Conservation (phyloP, 768 basidiomycete genomes). For the Pisolithus albus region DNA sequence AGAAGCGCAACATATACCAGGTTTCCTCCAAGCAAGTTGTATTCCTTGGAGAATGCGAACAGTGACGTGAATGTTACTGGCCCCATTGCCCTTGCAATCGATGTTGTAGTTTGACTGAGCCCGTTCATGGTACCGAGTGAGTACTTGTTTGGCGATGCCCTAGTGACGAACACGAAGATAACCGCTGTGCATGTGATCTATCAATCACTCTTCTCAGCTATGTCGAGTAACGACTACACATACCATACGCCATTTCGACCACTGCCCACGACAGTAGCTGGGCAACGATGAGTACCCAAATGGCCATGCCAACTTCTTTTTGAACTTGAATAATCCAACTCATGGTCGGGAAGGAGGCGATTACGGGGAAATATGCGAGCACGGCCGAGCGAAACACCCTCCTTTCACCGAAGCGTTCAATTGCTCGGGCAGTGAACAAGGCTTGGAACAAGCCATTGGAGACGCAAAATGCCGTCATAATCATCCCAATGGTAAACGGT, state of each 20-base stretch:
- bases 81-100: constrained; percentile 38
- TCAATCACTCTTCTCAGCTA: background rate
- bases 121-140: constrained; percentile 56
- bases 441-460: constrained; percentile 34
- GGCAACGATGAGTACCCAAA: constrained; percentile 32
- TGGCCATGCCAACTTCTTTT: constrained; percentile 26
- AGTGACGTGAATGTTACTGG: no score
- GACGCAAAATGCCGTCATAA: constrained; percentile 32
- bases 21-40: no score
- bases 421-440: constrained; percentile 34
- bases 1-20: constrained; percentile 41
- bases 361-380: constrained; percentile 31
- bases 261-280: constrained; percentile 24
- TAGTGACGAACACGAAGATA: constrained; percentile 47
- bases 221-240: constrained; percentile 4
- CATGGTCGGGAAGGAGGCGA: constrained; percentile 40
- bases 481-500: constrained; percentile 36
- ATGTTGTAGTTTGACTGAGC: constrained; percentile 42
- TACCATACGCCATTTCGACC: constrained; percentile 39
- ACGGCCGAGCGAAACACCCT: constrained; percentile 15
- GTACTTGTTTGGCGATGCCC: constrained; percentile 43
- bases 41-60: no score
- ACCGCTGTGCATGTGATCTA: constrained; percentile 37
- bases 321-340: constrained; percentile 30
- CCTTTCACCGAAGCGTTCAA: constrained; percentile 16